Percentiles rank a stretch among this genome's conserved stretches.
These are phyloP conservation scores for Lichtheimia ramosa DNA, from an alignment of 371 early-diverging fungal species.

Conservation along the genomic window DNA sequence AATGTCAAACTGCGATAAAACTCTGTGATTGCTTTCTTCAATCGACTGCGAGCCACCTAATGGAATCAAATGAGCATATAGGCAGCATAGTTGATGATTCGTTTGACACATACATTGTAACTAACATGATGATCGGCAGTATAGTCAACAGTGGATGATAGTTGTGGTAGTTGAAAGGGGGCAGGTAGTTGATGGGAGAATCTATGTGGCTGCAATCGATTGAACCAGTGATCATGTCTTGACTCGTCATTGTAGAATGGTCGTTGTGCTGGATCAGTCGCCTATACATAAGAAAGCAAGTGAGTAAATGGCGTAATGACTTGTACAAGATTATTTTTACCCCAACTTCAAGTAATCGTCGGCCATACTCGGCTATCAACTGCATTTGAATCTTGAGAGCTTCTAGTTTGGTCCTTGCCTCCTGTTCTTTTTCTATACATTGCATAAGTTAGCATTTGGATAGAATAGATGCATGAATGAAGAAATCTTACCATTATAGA, in stretches of 20 bases:
- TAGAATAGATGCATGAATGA: not conserved
- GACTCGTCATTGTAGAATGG: not conserved
- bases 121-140: slow-evolving; percentile 33
- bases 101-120: slow-evolving; percentile 23
- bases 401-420: slow-evolving; percentile 44
- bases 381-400: slow-evolving; percentile 48
- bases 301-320: too few species aligned
- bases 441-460: not conserved
- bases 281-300: too few species aligned
- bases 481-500: slow-evolving; percentile 51
- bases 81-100: not conserved
- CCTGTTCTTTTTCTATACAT: slow-evolving; percentile 41
- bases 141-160: slow-evolving; percentile 11
- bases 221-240: slow-evolving; percentile 5
- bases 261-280: not conserved
- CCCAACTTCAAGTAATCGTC: slow-evolving; percentile 21
- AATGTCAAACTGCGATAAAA: slow-evolving; percentile 76
- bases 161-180: slow-evolving; percentile 11
- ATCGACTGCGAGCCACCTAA: slow-evolving; percentile 59
- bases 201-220: slow-evolving; percentile 4
- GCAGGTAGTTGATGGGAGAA: not conserved
- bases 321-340: not conserved
- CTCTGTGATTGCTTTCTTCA: slow-evolving; percentile 78
- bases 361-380: slow-evolving; percentile 43
- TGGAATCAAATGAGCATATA: not conserved